Evolutionary conservation across 768 basidiomycete species (phyloP), one percentile per base, ranked within the genome.

Genomic region (Suillus sp.): DNA sequence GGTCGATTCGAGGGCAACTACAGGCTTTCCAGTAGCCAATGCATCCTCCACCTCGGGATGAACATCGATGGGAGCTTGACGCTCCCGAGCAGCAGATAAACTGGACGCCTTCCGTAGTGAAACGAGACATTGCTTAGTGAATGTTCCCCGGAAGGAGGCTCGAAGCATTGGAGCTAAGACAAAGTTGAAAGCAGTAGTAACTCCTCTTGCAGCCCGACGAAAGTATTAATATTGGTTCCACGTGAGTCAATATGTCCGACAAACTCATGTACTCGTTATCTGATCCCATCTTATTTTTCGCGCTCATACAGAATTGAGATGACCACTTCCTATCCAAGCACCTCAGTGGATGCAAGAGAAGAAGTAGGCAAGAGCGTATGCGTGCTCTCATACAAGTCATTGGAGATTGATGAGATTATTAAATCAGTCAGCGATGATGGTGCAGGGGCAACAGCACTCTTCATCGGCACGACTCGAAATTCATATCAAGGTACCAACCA

Each of bases 1-100:
- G 1, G 96, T 89, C 2, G 91, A 93, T 74, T 99, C 96, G 13
- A 99, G 85, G 14, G 96, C 95, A 13, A 98, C 94, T 51, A 98
- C 81, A 22, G 95, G 87, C 65, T 78, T 79, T 11, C 81, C 78
- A 47, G 81, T 77, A 4, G 81, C 79, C 25, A 96, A 80, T 4
- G 96, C 95, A 61, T 95, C 84, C 66, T 89, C 79, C 37, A 98
- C 89, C 74, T 99, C 95, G 10, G 91, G 89, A 60, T 90, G 88
- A 37, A 94, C 72, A 74, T 94, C 92, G 13, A 94, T 60, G n/a
- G 76, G 77, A 54, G 66, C 56, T 27, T 27, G 38, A 57, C 56
- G 56, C 56, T 40, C 37, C 37, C 25, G 56, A 40, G 56, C 56
- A 40, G 14, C 27, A 30, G 38, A 38, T 30, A 57, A 18, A 57